Conservation (phyloP, 192 early-diverging fungal genomes). For the Lobosporangium transversale region DNA sequence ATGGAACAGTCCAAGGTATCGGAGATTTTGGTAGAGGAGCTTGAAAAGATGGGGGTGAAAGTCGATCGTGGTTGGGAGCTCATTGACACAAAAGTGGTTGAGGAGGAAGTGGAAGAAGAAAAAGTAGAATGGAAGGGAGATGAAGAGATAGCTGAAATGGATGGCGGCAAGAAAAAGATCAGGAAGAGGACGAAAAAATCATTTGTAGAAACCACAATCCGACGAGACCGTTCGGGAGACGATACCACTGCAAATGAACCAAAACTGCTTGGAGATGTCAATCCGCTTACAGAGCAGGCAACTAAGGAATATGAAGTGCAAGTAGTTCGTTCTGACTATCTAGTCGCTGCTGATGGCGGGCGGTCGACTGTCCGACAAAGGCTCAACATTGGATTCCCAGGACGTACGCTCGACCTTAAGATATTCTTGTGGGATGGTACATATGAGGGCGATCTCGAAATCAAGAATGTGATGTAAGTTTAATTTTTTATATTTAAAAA, state of each 20-base stretch:
- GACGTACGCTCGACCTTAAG: slow-evolving; percentile 10
- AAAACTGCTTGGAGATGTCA: slow-evolving; percentile 10
- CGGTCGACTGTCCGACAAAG: slow-evolving; percentile 41
- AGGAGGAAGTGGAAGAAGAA: neutral
- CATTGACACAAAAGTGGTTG: slow-evolving; percentile 28
- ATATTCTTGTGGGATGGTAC: slow-evolving; percentile 25
- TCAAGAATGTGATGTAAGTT: slow-evolving; percentile 16
- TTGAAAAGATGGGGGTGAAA: slow-evolving; percentile 24
- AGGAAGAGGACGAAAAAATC: neutral
- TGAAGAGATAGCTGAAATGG: no score
- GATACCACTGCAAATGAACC: slow-evolving; percentile 6
- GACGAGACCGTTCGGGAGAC: slow-evolving; percentile 17
- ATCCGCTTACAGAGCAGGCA: slow-evolving; percentile 1
- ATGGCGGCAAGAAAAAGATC: no score
- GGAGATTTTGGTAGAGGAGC: slow-evolving; percentile 19
- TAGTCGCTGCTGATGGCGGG: slow-evolving; percentile 44
- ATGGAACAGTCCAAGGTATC: slow-evolving; percentile 21
- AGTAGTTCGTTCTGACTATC: slow-evolving; percentile 29
- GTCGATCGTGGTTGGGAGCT: slow-evolving; percentile 48
- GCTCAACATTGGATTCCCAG: slow-evolving; percentile 38
- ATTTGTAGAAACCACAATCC: slow-evolving; percentile 34
- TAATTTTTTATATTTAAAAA: neutral
- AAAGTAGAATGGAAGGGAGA: neutral
- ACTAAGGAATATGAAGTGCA: slow-evolving; percentile 30
- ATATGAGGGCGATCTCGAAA: slow-evolving; percentile 8